phyloP scores from a whole-genome alignment of 768 basidiomycete genomes.

The Podaxis sp. region DNA sequence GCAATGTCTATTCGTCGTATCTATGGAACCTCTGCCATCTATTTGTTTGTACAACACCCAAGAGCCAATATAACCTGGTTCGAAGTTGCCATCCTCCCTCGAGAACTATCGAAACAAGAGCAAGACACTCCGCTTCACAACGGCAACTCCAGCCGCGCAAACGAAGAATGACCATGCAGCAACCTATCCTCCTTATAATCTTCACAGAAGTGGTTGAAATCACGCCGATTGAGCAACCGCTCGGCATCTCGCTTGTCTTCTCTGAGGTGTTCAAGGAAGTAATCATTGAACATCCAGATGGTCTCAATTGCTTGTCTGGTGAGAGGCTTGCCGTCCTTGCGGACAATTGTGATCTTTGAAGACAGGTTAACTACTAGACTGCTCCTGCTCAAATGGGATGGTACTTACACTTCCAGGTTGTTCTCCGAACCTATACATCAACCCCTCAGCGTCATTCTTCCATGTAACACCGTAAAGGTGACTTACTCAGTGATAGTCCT shows the following conservation, averaged over 20 bases:
- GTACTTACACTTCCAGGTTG: constrained; percentile 6
- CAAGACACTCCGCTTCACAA: background rate
- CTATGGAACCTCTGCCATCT: background rate
- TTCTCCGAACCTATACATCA: background rate
- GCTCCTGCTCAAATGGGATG: background rate
- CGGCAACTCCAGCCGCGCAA: constrained; percentile 1
- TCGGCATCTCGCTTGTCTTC: constrained; percentile 4
- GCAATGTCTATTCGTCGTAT: background rate
- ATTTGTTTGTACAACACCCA: background rate
- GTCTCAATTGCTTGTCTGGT: constrained; percentile 8
- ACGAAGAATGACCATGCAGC: constrained; percentile 1
- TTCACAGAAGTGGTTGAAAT: constrained; percentile 7
- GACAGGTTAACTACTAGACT: background rate
- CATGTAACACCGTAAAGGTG: background rate
- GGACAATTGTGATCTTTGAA: constrained; percentile 2
- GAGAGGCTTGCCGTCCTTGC: constrained; percentile 7
- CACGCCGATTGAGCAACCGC: constrained; percentile 1
- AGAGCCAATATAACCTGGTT: background rate
- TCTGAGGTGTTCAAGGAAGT: constrained; percentile 4
- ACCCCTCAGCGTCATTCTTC: background rate
- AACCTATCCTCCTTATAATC: constrained; percentile 8
- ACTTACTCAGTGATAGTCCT: background rate
- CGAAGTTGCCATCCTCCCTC: background rate
- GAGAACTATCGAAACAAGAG: background rate
- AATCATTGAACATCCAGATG: constrained; percentile 9